Evolutionary conservation across 345 rosid genomes (phyloP).

Genomic region (Eucalyptus regnans): DNA sequence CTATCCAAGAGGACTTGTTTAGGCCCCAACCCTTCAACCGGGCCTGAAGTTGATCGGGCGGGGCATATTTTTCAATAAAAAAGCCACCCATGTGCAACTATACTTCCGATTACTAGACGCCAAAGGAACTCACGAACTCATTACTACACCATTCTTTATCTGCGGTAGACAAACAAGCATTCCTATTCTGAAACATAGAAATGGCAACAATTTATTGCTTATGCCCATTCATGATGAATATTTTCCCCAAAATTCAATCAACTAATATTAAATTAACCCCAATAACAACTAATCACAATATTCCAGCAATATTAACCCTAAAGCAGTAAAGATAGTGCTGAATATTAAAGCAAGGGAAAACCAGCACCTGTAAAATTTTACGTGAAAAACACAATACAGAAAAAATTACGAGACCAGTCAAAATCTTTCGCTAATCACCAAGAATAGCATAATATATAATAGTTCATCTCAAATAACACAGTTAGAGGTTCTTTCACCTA

Average conservation of each 20-base stretch:
- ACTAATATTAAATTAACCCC: neutral
- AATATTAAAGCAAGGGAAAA: neutral
- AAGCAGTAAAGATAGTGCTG: neutral
- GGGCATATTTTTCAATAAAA: too few species aligned
- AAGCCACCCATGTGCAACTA: too few species aligned
- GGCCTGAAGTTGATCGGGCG: too few species aligned
- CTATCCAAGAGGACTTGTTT: neutral
- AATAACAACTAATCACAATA: accelerated
- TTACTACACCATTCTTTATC: neutral
- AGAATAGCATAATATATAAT: neutral
- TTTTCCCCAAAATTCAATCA: neutral
- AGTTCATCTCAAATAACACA: neutral
- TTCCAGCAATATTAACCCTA: neutral
- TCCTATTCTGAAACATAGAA: neutral
- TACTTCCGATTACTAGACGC: too few species aligned
- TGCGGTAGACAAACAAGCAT: neutral
- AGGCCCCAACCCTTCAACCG: neutral
- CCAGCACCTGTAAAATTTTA: neutral
- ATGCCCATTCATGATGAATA: neutral
- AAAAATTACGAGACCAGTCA: neutral
- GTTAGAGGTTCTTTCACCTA: accelerated
- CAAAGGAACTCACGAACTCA: too few species aligned
- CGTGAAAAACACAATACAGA: neutral
- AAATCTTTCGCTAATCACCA: neutral
- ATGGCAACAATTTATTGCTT: too few species aligned